Evolutionary conservation across 768 basidiomycete genomes (phyloP), one percentile per base, ranked within the genome.

Genomic region (Boletus tomentosulus): DNA sequence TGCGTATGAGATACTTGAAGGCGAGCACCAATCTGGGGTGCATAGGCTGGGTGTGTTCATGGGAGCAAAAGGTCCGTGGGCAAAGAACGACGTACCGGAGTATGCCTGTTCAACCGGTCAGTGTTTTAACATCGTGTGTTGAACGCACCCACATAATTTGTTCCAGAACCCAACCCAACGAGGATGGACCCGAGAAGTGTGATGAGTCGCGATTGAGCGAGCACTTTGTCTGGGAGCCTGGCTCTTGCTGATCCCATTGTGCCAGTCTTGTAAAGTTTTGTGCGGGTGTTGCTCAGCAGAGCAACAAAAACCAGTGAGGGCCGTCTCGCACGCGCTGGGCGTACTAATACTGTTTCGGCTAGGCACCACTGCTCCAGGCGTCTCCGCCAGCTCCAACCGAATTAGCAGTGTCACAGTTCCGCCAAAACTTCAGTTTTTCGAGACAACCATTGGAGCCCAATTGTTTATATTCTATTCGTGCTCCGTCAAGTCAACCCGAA

Each of bases 1-100:
- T 88, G 82, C 0, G 92, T 95, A 50, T 94, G 88, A 3, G 81
- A 79, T 46, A 95, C 80, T 45, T 78, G 74, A n/a, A 96, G 78
- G 39, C 83, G 80, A 16, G 83, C 72, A 1, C 88, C 89, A 6
- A 96, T 78, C 66, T 96, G 92, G 0, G 94, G 92, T 3, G 88
- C 83, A 66, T 94, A 97, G 16, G 91, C 92, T 85, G 57, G 54
- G 33, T 41, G 50, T 16, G 33, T 48, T 52, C 46, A 54, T 48
- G 16, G 8, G 24, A 38, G 15, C 1, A 13, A 6, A 4, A 25
- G 22, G 2, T 8, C 13, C 4, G 6, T 9, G 19, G 3, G 9
- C 6, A 24, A 48, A 16, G 7, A 16, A 44, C 27, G 11, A 56
- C 67, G 6, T 30, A 70, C 68, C 70, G 48, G 68, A 70, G 41